Evolutionary conservation across 345 rosid species (phyloP).

Genomic region (Cardiospermum halicacabum): DNA sequence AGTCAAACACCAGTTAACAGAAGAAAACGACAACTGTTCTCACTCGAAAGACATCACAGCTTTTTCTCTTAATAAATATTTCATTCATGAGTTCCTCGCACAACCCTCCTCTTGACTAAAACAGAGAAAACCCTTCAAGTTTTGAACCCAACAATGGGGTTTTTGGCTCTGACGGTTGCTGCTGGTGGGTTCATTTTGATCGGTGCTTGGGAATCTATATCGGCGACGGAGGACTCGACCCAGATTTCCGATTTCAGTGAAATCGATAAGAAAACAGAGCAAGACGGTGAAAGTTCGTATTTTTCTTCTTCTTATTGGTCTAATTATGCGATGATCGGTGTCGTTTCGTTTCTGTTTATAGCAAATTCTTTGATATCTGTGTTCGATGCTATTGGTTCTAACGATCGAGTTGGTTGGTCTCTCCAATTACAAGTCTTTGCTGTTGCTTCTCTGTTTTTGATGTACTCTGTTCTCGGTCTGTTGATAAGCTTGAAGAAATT

Average conservation of each 20-base stretch:
- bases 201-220: slow-evolving; percentile 53
- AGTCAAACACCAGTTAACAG: background rate
- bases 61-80: no score
- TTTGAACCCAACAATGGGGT: slow-evolving; percentile 37
- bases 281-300: background rate
- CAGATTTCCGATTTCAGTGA: slow-evolving; percentile 14
- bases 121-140: background rate
- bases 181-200: slow-evolving; percentile 62
- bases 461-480: slow-evolving; percentile 55
- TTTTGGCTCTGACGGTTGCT: slow-evolving; percentile 41
- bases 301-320: slow-evolving; percentile 15
- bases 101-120: background rate
- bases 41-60: background rate
- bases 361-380: slow-evolving; percentile 52
- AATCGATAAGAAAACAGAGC: slow-evolving; percentile 10
- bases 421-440: slow-evolving; percentile 66
- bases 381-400: slow-evolving; percentile 42
- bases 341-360: slow-evolving; percentile 47
- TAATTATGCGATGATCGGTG: slow-evolving; percentile 21
- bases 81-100: background rate
- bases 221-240: slow-evolving; percentile 23
- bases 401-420: slow-evolving; percentile 61
- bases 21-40: background rate
- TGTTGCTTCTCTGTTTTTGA: slow-evolving; percentile 46
- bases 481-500: slow-evolving; percentile 23